Evolutionary conservation across 2,329 filamentous ascomycete species (phyloP), one percentile per base, ranked within the genome.

Genomic region (Penicillium decumbens): DNA sequence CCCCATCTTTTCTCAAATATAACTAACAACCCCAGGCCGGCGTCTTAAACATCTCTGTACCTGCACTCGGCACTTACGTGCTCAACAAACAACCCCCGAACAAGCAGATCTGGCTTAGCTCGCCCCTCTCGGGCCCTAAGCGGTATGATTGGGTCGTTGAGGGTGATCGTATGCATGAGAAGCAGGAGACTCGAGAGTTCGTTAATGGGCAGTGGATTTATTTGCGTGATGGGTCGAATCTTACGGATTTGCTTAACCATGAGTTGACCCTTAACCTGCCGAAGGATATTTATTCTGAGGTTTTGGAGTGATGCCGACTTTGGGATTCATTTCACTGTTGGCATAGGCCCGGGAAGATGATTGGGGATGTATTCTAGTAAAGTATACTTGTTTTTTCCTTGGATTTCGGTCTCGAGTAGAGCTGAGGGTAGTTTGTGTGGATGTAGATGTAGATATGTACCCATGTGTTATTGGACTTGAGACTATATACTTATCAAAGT

Each of bases 81-180:
- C 80, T 98, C 74, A 98, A 98, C 81, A 98, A 98, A 73, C 93
- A 98, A 71, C 93, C 93, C 0, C 90, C 92, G 18, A 97, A 96
- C 78, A 93, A 90, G 77, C 93, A 85, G 68, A 95, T 98, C 66
- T 98, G 93, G 93, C 82, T 97, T 40, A 93, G 89, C 32, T 95
- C 89, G 38, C 93, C 93, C 3, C 77, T 89, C 46, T 91, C 88
- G 5, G 93, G 93, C 0, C 93, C 93, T 12, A 96, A 96, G 74
- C 85, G 92, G 50, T 98, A 86, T 75, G 91, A 97, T 71, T 98
- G 88, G 81, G 87, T 95, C 47, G 69, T 91, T 12, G 66, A 69
- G 49, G 70, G 84, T 50, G 88, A 93, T 61, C 77, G 80, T 28
- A 87, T 90, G 76, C 72, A 83, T 62, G 80, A 89, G 66, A 95